Evolutionary conservation across 495 filamentous ascomycete genomes (phyloP).

Genomic region (Neurospora pannonica): DNA sequence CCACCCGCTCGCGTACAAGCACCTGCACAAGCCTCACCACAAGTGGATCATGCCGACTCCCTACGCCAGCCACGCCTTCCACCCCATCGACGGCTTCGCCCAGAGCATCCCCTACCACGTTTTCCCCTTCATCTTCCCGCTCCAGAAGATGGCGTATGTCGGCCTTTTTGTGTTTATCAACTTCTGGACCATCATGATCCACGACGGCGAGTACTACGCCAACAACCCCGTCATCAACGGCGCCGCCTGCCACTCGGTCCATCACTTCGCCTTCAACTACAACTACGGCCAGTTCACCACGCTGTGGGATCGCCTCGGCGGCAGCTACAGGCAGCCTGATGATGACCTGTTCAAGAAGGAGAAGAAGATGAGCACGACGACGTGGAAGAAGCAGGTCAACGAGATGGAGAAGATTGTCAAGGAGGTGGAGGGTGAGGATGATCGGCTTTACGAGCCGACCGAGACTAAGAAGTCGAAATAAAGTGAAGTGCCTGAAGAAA

Average conservation of each 20-base stretch:
- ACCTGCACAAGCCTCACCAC: conserved; percentile 93
- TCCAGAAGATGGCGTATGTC: conserved; percentile 85
- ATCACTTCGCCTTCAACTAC: conserved; percentile 98
- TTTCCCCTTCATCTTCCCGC: conserved; percentile 86
- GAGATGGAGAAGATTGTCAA: conserved; percentile 82
- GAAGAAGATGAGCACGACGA: conserved; percentile 72
- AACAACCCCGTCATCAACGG: conserved; percentile 87
- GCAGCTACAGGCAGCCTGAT: conserved; percentile 83
- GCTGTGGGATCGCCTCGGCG: conserved; percentile 84
- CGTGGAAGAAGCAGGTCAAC: conserved; percentile 71
- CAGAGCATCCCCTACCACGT: conserved; percentile 90
- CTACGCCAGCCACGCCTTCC: conserved; percentile 87
- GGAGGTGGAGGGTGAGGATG: conserved; percentile 82
- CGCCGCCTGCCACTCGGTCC: conserved; percentile 73
- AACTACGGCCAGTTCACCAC: conserved; percentile 98
- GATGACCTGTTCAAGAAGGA: conserved; percentile 79
- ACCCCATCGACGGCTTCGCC: conserved; percentile 87
- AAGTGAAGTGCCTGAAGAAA: not conserved
- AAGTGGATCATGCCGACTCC: conserved; percentile 99
- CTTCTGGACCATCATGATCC: conserved; percentile 95
- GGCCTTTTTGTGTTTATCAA: conserved; percentile 87
- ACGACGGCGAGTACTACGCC: conserved; percentile 92
- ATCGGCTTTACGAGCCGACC: conserved; percentile 52
- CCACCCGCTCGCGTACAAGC: conserved; percentile 74
- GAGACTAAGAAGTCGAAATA: conserved; percentile 42